Conservation (phyloP, 2,329 filamentous ascomycete genomes). For the Thelonectria discophora region DNA sequence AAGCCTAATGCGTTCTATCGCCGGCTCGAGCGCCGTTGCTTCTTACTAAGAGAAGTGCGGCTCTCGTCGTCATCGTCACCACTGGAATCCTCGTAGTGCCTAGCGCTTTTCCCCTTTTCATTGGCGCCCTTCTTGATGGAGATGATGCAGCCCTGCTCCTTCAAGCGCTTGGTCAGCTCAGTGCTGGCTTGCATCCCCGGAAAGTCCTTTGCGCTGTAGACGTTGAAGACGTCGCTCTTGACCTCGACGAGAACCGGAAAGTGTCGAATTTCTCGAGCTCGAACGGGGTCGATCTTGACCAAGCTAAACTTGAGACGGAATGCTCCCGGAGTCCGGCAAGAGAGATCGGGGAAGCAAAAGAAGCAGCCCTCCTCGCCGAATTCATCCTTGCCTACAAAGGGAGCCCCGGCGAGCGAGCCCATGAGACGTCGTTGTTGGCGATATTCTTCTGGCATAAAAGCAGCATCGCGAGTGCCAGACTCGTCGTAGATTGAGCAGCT, state of each 20-base stretch:
- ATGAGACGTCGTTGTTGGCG: conserved; percentile 79
- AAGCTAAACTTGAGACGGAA: conserved; percentile 80
- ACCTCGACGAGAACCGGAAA: conserved; percentile 61
- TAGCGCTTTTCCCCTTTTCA: conserved; percentile 60
- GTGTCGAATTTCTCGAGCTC: conserved; percentile 55
- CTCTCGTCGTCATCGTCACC: conserved; percentile 53
- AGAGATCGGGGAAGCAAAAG: conserved; percentile 86
- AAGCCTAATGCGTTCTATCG: conserved; percentile 22
- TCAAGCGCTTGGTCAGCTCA: conserved; percentile 74
- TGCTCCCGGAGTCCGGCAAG: conserved; percentile 78
- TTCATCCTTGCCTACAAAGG: conserved; percentile 80
- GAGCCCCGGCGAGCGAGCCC: conserved; percentile 80
- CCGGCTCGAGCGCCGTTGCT: conserved; percentile 33
- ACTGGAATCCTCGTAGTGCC: conserved; percentile 54
- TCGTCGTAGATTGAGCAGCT: conserved; percentile 81
- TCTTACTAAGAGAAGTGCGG: conserved; percentile 33
- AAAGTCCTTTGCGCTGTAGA: conserved; percentile 87
- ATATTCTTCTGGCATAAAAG: conserved; percentile 75
- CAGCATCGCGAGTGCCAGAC: conserved; percentile 72
- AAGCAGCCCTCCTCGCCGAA: conserved; percentile 78
- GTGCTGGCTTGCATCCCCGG: conserved; percentile 85
- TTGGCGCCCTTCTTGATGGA: conserved; percentile 84
- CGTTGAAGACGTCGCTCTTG: conserved; percentile 77
- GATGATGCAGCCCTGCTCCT: conserved; percentile 83
- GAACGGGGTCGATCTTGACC: conserved; percentile 72